Percentiles rank a stretch among this genome's conserved stretches.
phyloP scores from a whole-genome alignment of 148 eudicot genomes.

The Fagopyrum homotropicum region DNA sequence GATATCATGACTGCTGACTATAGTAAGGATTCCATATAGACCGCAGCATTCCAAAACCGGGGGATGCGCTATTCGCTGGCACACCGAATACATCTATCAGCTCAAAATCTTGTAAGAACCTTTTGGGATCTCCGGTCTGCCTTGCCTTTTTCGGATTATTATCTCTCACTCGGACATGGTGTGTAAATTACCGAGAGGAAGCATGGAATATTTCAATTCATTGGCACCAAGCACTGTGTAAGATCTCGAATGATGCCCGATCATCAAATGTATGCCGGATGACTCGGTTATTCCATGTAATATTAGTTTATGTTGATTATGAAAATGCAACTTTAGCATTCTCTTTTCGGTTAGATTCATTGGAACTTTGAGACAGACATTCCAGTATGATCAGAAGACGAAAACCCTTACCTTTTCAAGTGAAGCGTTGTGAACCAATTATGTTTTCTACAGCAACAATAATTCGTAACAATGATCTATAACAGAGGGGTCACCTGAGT shows the following conservation, averaged over 20 bases:
- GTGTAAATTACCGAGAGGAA: not conserved
- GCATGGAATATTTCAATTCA: not conserved
- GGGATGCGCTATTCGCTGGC: no score
- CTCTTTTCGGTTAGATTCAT: not conserved
- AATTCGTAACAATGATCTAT: no score
- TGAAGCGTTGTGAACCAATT: not conserved
- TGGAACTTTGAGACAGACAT: not conserved
- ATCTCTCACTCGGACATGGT: not conserved
- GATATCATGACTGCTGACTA: no score
- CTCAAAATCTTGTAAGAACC: conserved; percentile 3
- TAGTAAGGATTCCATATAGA: no score
- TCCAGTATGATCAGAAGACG: not conserved
- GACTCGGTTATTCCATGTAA: not conserved
- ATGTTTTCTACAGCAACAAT: no score
- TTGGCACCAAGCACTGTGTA: not conserved
- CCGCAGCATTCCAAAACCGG: not conserved
- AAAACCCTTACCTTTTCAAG: not conserved
- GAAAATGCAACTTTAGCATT: not conserved
- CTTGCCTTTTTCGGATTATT: not conserved
- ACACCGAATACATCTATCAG: not conserved
- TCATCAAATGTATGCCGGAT: not conserved
- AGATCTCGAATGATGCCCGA: not conserved
- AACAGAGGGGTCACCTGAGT: no score
- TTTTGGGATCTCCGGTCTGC: not conserved
- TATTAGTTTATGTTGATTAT: not conserved